Percentiles rank a stretch among this genome's conserved stretches.
phyloP scores from a whole-genome alignment of 345 rosid species.

The Salix caprea region DNA sequence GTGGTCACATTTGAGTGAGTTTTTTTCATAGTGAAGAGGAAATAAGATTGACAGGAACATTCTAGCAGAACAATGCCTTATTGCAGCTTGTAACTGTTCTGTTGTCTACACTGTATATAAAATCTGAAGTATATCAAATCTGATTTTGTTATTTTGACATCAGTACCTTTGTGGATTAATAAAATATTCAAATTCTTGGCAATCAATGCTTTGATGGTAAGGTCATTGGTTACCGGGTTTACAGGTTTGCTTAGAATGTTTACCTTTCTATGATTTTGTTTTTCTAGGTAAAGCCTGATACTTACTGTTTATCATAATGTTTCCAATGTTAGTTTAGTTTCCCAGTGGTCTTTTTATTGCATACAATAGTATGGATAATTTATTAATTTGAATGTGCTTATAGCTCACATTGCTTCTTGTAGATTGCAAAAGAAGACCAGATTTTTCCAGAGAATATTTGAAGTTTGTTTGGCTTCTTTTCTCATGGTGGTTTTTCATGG shows the following conservation, averaged over 20 bases:
- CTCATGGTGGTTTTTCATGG: not conserved
- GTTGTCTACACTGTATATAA: not conserved
- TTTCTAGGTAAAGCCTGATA: not conserved
- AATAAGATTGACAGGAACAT: too few relatives aligned
- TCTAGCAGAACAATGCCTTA: too few relatives aligned
- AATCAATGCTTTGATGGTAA: not conserved
- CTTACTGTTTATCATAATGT: too few relatives aligned
- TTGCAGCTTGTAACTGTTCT: too few relatives aligned
- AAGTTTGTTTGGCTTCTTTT: not conserved
- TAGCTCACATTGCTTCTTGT: conserved; percentile 7
- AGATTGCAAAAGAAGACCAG: conserved; percentile 2
- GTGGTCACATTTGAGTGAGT: too few relatives aligned
- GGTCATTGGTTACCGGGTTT: not conserved
- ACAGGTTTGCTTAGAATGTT: conserved; percentile 7
- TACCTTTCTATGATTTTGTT: not conserved
- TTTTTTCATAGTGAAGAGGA: too few relatives aligned
- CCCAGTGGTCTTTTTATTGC: not conserved
- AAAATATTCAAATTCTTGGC: not conserved
- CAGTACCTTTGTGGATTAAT: too few relatives aligned
- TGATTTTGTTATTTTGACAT: too few relatives aligned
- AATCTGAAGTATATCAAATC: too few relatives aligned
- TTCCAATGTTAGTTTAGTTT: not conserved
- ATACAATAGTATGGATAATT: not conserved
- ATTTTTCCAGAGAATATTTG: not conserved
- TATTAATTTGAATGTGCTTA: not conserved